Conservation (phyloP, 768 basidiomycete genomes). For the Lactifluus pinguis region DNA sequence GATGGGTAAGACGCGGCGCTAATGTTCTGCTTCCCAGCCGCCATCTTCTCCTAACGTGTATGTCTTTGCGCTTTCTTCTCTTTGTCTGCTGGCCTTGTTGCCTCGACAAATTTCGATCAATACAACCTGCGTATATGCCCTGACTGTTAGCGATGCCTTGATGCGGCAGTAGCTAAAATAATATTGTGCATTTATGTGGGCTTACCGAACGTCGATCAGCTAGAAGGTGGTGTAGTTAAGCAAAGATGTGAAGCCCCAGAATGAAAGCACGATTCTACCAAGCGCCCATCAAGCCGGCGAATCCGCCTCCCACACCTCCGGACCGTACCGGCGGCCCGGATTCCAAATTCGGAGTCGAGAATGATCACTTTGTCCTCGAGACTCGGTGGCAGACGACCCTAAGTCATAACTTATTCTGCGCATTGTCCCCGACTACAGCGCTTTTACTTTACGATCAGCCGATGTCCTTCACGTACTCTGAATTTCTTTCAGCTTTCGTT, state of each 20-base stretch:
- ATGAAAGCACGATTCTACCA: slow-evolving; percentile 3
- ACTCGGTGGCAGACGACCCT: no score
- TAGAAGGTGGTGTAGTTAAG: slow-evolving; percentile 7
- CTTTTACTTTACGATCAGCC: no score
- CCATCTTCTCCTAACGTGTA: neutral
- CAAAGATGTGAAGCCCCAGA: slow-evolving; percentile 5
- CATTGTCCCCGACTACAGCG: no score
- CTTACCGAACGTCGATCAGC: slow-evolving; percentile 12
- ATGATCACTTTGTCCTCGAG: no score
- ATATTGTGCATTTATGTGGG: neutral
- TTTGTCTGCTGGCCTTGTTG: neutral
- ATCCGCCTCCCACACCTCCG: slow-evolving; percentile 2
- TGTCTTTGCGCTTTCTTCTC: neutral
- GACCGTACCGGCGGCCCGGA: neutral
- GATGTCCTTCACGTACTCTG: no score
- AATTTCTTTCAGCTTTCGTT: no score
- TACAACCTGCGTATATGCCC: neutral
- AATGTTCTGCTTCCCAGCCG: slow-evolving; percentile 15
- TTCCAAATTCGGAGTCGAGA: no score
- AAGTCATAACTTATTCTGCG: no score
- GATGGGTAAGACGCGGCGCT: neutral
- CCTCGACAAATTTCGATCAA: neutral
- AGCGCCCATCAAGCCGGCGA: slow-evolving; percentile 4
- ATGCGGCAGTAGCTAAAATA: neutral
- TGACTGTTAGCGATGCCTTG: neutral